Percentiles rank a stretch among this genome's conserved stretches.
phyloP scores from a whole-genome alignment of 495 filamentous ascomycete species.

The Hypoxylon intermedium region DNA sequence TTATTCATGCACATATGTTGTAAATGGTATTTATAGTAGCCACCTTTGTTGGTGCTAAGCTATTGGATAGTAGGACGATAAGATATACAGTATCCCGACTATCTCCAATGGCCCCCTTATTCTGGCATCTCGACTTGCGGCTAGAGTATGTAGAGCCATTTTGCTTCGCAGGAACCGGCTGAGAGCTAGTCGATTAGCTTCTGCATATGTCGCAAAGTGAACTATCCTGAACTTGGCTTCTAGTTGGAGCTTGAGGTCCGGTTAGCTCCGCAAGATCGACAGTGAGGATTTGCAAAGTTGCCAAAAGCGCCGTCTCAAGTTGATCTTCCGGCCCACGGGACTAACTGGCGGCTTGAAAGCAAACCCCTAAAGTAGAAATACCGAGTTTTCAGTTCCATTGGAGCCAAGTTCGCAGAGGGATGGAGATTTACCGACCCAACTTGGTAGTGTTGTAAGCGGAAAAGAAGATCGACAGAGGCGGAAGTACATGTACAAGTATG shows the following conservation, averaged over 20 bases:
- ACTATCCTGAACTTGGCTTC: constrained; percentile 23
- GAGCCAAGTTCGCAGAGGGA: constrained; percentile 25
- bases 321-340: constrained; percentile 29
- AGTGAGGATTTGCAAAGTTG: constrained; percentile 23
- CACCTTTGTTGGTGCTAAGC: constrained; percentile 25
- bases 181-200: constrained; percentile 1
- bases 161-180: constrained; percentile 4
- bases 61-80: constrained; percentile 7
- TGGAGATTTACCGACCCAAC: constrained; percentile 25
- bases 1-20: background rate
- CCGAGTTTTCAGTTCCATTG: constrained; percentile 35
- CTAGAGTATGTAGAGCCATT: background rate
- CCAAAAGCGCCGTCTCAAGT: constrained; percentile 37
- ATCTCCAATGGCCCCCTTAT: constrained; percentile 1
- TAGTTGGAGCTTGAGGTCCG: constrained; percentile 17
- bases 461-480: constrained; percentile 33
- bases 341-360: constrained; percentile 28
- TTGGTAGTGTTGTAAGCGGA: constrained; percentile 28
- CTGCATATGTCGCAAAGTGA: background rate
- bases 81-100: background rate
- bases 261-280: too few species aligned
- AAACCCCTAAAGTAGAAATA: constrained; percentile 35
- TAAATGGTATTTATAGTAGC: constrained; percentile 35
- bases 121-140: constrained; percentile 3
- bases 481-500: constrained; percentile 28